Conservation (phyloP, 2,329 filamentous ascomycete genomes). For the Colletotrichum orchidophilum region DNA sequence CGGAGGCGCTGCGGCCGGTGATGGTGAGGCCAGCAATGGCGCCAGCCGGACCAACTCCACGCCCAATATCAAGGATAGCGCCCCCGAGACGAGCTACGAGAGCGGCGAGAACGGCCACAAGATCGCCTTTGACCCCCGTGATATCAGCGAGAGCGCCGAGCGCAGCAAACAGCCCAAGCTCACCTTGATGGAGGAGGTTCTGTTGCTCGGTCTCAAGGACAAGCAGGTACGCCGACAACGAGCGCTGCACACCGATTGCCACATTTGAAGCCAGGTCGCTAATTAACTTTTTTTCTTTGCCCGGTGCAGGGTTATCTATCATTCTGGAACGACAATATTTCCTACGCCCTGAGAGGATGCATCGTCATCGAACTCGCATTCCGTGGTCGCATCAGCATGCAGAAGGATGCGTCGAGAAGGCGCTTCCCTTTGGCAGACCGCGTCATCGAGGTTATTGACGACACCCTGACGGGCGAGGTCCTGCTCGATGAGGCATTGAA, state of each 20-base stretch:
- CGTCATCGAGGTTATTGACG: slow-evolving; percentile 96
- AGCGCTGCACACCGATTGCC: not conserved
- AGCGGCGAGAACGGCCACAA: slow-evolving; percentile 96
- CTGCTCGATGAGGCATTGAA: slow-evolving; percentile 97
- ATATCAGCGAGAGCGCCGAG: slow-evolving; percentile 97
- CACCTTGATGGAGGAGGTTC: slow-evolving; percentile 97
- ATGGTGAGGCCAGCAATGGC: slow-evolving; percentile 61
- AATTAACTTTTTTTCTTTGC: slow-evolving; percentile 1
- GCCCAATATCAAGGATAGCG: slow-evolving; percentile 61
- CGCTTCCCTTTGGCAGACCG: slow-evolving; percentile 93
- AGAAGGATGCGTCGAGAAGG: slow-evolving; percentile 91
- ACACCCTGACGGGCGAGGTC: slow-evolving; percentile 95
- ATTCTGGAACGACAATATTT: slow-evolving; percentile 99
- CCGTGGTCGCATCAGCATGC: slow-evolving; percentile 96
- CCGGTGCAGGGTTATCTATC: slow-evolving; percentile 86
- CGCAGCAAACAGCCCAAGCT: slow-evolving; percentile 97
- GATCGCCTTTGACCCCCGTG: slow-evolving; percentile 96
- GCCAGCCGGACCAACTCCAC: slow-evolving; percentile 68
- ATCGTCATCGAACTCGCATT: slow-evolving; percentile 98
- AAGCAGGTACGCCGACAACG: slow-evolving; percentile 79
- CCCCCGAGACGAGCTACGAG: slow-evolving; percentile 86
- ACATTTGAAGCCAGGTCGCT: slow-evolving; percentile 6
- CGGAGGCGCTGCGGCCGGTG: slow-evolving; percentile 69
- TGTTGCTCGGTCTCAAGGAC: slow-evolving; percentile 95
- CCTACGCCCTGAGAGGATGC: slow-evolving; percentile 95